Percentiles rank a stretch among this genome's conserved stretches.
These are phyloP conservation scores for Chenopodium album DNA, from an alignment of 148 eudicot species.

Conservation along the genomic window DNA sequence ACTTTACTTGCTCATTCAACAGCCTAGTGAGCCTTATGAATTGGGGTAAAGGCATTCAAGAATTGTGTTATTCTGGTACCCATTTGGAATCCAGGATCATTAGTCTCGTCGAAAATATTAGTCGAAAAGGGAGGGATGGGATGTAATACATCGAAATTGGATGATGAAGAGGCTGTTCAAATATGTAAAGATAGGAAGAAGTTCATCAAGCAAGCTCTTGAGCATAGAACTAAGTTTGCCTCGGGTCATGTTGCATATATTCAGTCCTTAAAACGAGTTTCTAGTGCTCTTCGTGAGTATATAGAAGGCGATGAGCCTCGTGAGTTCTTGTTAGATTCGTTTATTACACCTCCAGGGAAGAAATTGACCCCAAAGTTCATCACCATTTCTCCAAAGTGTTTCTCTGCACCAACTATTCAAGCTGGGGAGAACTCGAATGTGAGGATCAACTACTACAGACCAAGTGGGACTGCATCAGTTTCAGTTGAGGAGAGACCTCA, in stretches of 20 bases:
- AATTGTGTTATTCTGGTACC: constrained; percentile 25
- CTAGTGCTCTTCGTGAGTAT: constrained; percentile 83
- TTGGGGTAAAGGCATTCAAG: constrained; percentile 39
- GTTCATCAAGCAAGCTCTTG: constrained; percentile 92
- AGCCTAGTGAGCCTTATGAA: constrained; percentile 52
- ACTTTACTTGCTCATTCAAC: constrained; percentile 25
- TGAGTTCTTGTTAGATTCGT: constrained; percentile 68
- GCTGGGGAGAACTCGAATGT: constrained; percentile 48
- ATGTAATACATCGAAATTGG: constrained; percentile 91
- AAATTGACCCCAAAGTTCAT: constrained; percentile 57
- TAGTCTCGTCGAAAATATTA: constrained; percentile 26
- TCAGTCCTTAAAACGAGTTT: constrained; percentile 72
- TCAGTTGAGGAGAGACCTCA: constrained; percentile 72
- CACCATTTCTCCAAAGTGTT: constrained; percentile 71
- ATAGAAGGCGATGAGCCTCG: constrained; percentile 83
- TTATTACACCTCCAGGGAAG: constrained; percentile 54
- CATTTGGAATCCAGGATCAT: constrained; percentile 36
- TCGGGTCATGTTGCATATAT: constrained; percentile 81
- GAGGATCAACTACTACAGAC: constrained; percentile 59
- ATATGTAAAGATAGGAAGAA: constrained; percentile 84
- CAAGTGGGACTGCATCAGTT: constrained; percentile 73
- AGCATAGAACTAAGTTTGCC: constrained; percentile 69
- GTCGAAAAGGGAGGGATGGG: constrained; percentile 56
- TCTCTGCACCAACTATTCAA: constrained; percentile 50
- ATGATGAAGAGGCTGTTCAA: constrained; percentile 90